phyloP scores from a whole-genome alignment of 257 asterid species.

The Petunia secreta region DNA sequence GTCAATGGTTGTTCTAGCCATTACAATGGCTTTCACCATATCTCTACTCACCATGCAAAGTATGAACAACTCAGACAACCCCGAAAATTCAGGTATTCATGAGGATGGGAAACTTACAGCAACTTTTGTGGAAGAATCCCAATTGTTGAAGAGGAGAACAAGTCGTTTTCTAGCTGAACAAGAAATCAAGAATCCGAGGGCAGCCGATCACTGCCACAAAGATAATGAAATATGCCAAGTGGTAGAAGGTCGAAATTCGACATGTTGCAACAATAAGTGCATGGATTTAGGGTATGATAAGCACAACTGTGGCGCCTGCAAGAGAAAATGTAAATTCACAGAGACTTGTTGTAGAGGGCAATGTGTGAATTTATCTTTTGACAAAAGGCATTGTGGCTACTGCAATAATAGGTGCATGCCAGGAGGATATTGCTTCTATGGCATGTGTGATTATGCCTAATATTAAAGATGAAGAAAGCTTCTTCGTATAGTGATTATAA shows the following conservation, averaged over 20 bases:
- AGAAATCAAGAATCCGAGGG: constrained; percentile 53
- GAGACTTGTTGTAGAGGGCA: constrained; percentile 63
- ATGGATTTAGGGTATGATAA: constrained; percentile 49
- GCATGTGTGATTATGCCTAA: constrained; percentile 65
- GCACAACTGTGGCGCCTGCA: constrained; percentile 67
- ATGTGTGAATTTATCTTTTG: constrained; percentile 57
- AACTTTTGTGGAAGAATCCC: not conserved
- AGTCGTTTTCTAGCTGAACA: constrained; percentile 56
- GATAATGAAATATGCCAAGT: constrained; percentile 49
- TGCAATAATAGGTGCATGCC: constrained; percentile 58
- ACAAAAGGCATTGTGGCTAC: constrained; percentile 61
- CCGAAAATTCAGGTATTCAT: not conserved
- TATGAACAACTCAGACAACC: not conserved
- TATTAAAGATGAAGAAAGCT: not conserved
- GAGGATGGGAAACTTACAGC: not conserved
- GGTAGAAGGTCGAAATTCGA: constrained; percentile 47
- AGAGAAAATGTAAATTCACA: constrained; percentile 51
- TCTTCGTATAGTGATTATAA: not conserved
- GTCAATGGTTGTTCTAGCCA: constrained; percentile 30
- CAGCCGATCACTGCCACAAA: constrained; percentile 60
- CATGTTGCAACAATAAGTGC: constrained; percentile 74
- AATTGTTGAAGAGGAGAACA: constrained; percentile 17
- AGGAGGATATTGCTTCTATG: constrained; percentile 55
- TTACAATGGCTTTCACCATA: constrained; percentile 28
- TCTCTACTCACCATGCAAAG: constrained; percentile 24